Evolutionary conservation across 768 basidiomycete genomes (phyloP), one percentile per base, ranked within the genome.

Genomic region (Psilocybe tampanensis): DNA sequence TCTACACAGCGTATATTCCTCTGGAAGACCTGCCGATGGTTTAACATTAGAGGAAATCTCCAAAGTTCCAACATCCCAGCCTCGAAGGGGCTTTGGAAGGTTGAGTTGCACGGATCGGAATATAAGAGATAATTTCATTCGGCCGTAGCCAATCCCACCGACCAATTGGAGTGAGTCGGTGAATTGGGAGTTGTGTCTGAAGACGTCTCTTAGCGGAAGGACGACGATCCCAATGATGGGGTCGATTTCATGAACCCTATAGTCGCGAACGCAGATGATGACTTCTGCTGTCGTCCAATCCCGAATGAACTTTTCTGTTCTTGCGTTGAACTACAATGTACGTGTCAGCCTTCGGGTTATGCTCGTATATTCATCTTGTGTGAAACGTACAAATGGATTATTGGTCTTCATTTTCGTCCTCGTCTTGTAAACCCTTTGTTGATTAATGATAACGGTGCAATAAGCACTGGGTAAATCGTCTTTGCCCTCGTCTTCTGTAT

Each of bases 191-290:
- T 75, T 70, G 43, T 80, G 68, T 8, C 70, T 68, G 65, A 89
- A 77, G 12, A 86, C 63, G 3, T 81, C 74, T 23, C 58, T 59
- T 12, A 80, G 68, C 0, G 78, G 76, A 5, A 92, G 75, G 52
- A 83, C 79, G 62, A 90, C 81, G 33, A 91, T 81, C 24, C 91
- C 90, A 24, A 92, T 77, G 49, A 92, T 79, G 1, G 88, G 86
- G 64, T 91, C 82, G 44, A 73, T 69, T 70, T 88, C 86, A 50
- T 86, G 80, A 26, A 81, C 64, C 33, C 81, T 75, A 2, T 76
- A 73, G 62, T 90, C 89, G 29, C 85, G 81, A 15, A 90, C 85
- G 15, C 86, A 80, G 24, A 92, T 80, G 11, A 86, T 76, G 41
- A 90, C 77, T 15, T 83, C 80, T 2, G 88, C 76, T 9, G 74